Base-by-base conservation (phyloP, 2,329 filamentous ascomycete species). In the Zasmidium cellare region DNA sequence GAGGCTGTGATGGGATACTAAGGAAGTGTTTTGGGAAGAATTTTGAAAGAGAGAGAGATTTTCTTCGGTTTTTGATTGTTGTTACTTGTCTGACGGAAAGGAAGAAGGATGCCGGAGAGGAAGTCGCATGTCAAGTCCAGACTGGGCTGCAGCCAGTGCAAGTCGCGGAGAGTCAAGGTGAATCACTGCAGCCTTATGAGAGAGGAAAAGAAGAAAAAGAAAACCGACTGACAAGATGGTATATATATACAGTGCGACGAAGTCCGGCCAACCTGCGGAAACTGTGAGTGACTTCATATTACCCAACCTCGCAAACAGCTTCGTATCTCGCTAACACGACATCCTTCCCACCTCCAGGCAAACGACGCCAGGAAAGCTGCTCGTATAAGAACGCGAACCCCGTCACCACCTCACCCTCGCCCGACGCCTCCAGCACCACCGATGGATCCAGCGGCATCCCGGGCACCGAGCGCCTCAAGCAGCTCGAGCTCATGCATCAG, bases 111-210 rank as follows among this genome's bases (percentile, higher is more conserved):
- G 50, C 50, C 50, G 19, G 61, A 64, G 55, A 53, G 65, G 22
- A 65, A 65, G 41, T 61, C 59, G 19, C 65, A 68, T 46, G 57
- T 61, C 38, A 69, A 69, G 49, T 62, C 59, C 47, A 60, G 67
- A 23, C 57, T 64, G 28, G 67, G 66, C 16, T 69, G 66, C 54
- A 57, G 59, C 9, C 65, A 67, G 28, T 69, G 67, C 62, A 69
- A 69, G 23, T 57, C 60, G 16, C 59, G 67, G 23, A 58, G 67
- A 48, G 67, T 69, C 23, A 69, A 69, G 61, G 65, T 65, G 51
- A 46, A 59, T 38, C 16, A 25, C n/a, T n/a, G n/a, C 25, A 28
- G 25, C 25, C 25, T 28, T 11, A 28, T 11, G 25, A 28, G 25
- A 28, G 5, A 28, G 3, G 11, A 48, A 45, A 41, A 46, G 23